Conservation (phyloP, 2,329 filamentous ascomycete genomes). For the Dactylellina sp. region DNA sequence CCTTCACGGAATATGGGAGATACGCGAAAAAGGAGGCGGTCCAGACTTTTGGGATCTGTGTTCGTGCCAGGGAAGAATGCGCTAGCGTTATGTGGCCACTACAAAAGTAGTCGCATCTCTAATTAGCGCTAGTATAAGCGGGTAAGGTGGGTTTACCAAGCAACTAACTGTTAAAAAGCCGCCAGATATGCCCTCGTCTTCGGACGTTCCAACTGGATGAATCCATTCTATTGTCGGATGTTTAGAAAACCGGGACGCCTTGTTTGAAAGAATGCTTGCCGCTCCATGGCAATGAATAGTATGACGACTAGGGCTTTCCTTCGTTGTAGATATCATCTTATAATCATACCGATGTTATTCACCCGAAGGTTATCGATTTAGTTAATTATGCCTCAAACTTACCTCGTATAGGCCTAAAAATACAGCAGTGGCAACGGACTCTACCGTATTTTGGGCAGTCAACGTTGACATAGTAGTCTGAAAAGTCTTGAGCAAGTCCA, state of each 20-base stretch:
- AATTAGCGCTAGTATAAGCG: too few relatives aligned
- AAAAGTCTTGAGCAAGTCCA: slow-evolving; percentile 20
- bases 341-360: neutral
- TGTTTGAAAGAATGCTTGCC: slow-evolving; percentile 14
- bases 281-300: slow-evolving; percentile 16
- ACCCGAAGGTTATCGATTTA: neutral
- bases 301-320: slow-evolving; percentile 10
- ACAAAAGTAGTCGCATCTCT: too few relatives aligned
- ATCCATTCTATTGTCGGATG: slow-evolving; percentile 1
- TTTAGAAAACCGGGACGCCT: neutral
- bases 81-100: neutral
- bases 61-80: neutral
- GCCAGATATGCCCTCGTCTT: neutral
- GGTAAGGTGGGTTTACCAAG: too few relatives aligned
- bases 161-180: slow-evolving; percentile 9
- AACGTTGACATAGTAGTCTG: slow-evolving; percentile 3
- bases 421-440: slow-evolving; percentile 12
- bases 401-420: slow-evolving; percentile 20
- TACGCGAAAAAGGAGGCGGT: slow-evolving; percentile 19
- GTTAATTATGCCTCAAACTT: neutral
- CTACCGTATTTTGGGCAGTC: slow-evolving; percentile 5
- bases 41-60: neutral
- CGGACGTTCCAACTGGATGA: neutral
- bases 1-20: slow-evolving; percentile 23
- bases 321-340: slow-evolving; percentile 25